A percentile compares a stretch with the other conserved stretches of the same genome.
phyloP scores from a whole-genome alignment of 768 basidiomycete species.

The Bullera alba region DNA sequence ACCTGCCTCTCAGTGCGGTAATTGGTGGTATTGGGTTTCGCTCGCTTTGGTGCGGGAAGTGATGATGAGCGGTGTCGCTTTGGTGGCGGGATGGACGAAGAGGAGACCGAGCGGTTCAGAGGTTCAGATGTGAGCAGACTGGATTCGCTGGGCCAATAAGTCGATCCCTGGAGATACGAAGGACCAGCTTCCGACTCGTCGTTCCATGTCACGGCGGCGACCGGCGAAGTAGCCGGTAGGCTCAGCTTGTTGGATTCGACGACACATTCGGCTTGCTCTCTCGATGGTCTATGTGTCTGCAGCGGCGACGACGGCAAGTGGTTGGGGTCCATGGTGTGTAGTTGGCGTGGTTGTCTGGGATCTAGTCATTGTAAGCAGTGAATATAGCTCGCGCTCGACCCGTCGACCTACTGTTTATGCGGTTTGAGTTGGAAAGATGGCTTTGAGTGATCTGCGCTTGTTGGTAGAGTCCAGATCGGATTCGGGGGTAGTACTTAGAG shows the following conservation, averaged over 20 bases:
- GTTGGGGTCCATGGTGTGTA: slow-evolving; percentile 21
- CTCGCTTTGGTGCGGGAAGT: slow-evolving; percentile 18
- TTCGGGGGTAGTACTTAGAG: too few species aligned
- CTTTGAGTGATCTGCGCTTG: too few species aligned
- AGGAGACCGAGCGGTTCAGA: slow-evolving; percentile 21
- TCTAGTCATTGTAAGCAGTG: too few species aligned
- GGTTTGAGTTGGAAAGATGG: too few species aligned
- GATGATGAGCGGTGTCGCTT: slow-evolving; percentile 15
- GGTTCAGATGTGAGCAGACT: slow-evolving; percentile 31
- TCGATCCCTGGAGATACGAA: neutral
- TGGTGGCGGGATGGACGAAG: slow-evolving; percentile 1
- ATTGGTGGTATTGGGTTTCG: slow-evolving; percentile 4
- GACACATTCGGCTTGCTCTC: slow-evolving; percentile 6
- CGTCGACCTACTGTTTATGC: too few species aligned
- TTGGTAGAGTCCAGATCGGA: too few species aligned
- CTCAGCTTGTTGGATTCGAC: slow-evolving; percentile 1
- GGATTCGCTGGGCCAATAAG: slow-evolving; percentile 4
- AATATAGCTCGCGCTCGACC: too few species aligned
- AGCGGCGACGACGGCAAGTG: slow-evolving; percentile 26
- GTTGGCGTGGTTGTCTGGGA: too few species aligned
- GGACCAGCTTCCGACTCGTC: slow-evolving; percentile 6
- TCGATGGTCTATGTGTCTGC: slow-evolving; percentile 21
- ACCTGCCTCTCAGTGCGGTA: neutral
- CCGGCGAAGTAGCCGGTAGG: slow-evolving; percentile 7
- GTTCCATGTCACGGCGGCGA: slow-evolving; percentile 7